Evolutionary conservation across 1,139 yeast species (phyloP), one percentile per base, ranked within the genome.

Genomic region (Geotrichum klebahnii): DNA sequence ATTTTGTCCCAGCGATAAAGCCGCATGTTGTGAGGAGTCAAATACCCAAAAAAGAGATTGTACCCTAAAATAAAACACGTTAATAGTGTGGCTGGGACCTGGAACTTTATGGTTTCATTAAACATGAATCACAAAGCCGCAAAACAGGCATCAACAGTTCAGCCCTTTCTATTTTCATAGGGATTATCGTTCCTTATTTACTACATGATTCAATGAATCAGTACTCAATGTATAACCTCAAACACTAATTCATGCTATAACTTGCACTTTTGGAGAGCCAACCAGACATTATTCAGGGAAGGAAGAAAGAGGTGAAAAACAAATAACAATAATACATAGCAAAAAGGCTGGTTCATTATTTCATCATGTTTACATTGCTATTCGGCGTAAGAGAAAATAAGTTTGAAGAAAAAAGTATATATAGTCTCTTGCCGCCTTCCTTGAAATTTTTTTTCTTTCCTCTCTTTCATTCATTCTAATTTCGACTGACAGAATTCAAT

Each of bases 51-150:
- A 26, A 5, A 26, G 29, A 6, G 10, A 5, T 26, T 6, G 5
- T 26, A 6, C 5, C 29, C 29, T 10, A 26, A 26, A 26, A 26
- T 10, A 26, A 16, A 38, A 14, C 6, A 24, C 4, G 24, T 24
- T 26, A 26, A 38, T 38, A 10, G 42, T 26, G 42, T 38, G 42
- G 42, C 42, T 38, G 42, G 42, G 42, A 38, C 22, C 8, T 22
- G 14, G 12, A 34, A 34, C 17, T 34, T 26, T 26, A 6, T 26
- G 5, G 5, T 26, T 26, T 10, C 5, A 6, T 10, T 26, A 26
- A 26, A 26, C 10, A 6, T 26, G n/a, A n/a, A n/a, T n/a, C n/a
- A n/a, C n/a, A n/a, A n/a, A n/a, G n/a, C n/a, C n/a, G n/a, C n/a
- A n/a, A n/a, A n/a, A n/a, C n/a, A n/a, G n/a, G n/a, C n/a, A n/a